Percentiles rank a stretch among this genome's conserved stretches.
Evolutionary conservation across 306 rosid genomes (phyloP).

Genomic region (Rosa rugosa): DNA sequence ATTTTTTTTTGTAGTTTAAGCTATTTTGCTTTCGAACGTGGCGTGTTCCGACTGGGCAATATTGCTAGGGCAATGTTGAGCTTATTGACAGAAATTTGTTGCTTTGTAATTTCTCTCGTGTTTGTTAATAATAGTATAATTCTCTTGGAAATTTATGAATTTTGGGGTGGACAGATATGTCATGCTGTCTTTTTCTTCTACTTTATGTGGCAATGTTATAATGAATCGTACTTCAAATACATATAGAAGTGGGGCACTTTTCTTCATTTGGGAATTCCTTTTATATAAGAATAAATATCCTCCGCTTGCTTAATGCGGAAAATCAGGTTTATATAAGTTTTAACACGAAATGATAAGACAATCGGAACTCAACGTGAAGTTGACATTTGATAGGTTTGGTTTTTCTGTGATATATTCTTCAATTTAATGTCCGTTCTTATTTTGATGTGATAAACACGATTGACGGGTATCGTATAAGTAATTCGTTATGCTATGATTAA

Average conservation of each 20-base stretch:
- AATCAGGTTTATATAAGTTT: neutral
- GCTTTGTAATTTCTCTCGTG: neutral
- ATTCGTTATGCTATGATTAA: too few relatives aligned
- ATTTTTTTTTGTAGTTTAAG: neutral
- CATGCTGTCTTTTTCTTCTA: neutral
- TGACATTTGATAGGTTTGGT: too few relatives aligned
- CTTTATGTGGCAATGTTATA: neutral
- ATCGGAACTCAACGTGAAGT: too few relatives aligned
- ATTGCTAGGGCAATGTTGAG: neutral
- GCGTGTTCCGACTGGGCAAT: neutral
- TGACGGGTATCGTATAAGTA: too few relatives aligned
- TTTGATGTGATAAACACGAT: neutral
- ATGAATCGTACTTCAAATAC: neutral
- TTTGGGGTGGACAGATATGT: neutral
- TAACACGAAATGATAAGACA: neutral
- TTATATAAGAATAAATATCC: neutral
- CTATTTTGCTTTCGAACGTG: constrained; percentile 1
- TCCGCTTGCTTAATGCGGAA: neutral
- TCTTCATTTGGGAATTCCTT: neutral
- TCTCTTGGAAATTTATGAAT: neutral
- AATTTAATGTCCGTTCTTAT: neutral
- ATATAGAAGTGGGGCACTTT: neutral
- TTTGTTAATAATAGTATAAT: neutral
- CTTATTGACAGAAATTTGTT: neutral
- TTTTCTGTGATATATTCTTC: too few relatives aligned